Evolutionary conservation across 2,329 filamentous ascomycete species (phyloP), one percentile per base, ranked within the genome.

Genomic region (Sporothrix mexicana): DNA sequence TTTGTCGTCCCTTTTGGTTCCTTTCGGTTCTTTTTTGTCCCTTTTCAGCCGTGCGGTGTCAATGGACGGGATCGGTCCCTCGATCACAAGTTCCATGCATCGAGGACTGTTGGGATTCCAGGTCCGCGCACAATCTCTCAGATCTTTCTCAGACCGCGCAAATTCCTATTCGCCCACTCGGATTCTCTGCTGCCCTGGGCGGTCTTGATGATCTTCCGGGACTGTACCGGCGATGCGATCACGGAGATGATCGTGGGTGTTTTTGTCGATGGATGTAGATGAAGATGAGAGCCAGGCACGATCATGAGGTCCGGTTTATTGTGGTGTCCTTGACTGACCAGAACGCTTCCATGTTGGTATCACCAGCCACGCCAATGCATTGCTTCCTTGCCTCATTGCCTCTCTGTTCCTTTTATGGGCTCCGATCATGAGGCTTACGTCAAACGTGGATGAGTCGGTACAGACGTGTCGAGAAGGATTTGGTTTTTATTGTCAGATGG

Each of bases 81-180:
- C 9, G 30, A 62, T 17, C 36, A 62, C 57, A 62, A 62, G 57
- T 43, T 62, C 57, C 57, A 41, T 43, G 57, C 57, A 17, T 43
- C 47, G 30, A 62, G 30, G 30, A 62, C 57, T 10, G 55, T 61
- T 61, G 57, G 25, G 20, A n/a, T 15, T 7, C 55, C 55, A 25
- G 23, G 55, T 23, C 23, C 12, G 51, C 51, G 7, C n/a, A 20
- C 51, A 20, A 20, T 36, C 30, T 36, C 17, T 20, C 51, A 53
- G 20, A 53, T 53, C 51, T 36, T 36, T 36, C 30, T 23, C 51
- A 53, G 20, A 9, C 20, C 45, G 20, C n/a, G 10, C 8, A 4
- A 23, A 8, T 53, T 53, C n/a, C n/a, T 9, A 53, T 13, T 23
- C 51, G 51, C 51, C 12, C 51, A 53, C n/a, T n/a, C n/a, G n/a